Percentiles rank a stretch among this genome's conserved stretches.
These are phyloP conservation scores for Pisolithus albus DNA, from an alignment of 768 basidiomycete genomes.

Conservation along the genomic window DNA sequence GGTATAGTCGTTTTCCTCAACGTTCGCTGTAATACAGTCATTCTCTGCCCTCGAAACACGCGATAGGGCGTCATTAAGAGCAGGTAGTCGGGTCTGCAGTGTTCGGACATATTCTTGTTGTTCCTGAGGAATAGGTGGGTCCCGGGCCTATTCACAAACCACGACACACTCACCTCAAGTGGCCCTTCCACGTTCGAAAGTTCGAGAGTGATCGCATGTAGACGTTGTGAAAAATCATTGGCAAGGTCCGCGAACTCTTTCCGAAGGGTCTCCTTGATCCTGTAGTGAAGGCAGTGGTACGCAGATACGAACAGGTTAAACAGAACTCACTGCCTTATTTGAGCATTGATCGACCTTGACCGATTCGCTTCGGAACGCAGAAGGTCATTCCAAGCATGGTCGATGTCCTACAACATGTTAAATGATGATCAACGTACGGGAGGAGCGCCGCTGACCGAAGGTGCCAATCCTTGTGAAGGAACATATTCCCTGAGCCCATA, in stretches of 20 bases:
- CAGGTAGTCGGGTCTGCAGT: constrained; percentile 63
- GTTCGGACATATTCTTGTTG: constrained; percentile 65
- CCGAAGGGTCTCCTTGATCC: constrained; percentile 76
- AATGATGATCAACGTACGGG: constrained; percentile 6
- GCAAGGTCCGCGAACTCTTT: constrained; percentile 73
- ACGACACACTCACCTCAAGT: constrained; percentile 47
- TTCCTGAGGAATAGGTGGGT: constrained; percentile 33
- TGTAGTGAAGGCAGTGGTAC: constrained; percentile 21
- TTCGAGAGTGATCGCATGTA: constrained; percentile 62
- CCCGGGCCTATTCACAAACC: too few relatives aligned
- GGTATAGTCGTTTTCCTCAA: constrained; percentile 96
- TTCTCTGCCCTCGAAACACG: constrained; percentile 59
- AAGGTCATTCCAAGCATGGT: constrained; percentile 67
- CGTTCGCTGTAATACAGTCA: constrained; percentile 79
- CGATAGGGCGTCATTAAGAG: constrained; percentile 50
- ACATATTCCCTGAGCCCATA: constrained; percentile 83
- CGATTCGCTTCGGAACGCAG: constrained; percentile 68
- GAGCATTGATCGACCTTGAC: constrained; percentile 79
- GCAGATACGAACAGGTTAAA: background rate
- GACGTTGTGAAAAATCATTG: constrained; percentile 63
- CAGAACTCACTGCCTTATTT: constrained; percentile 74
- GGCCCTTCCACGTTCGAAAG: constrained; percentile 69
- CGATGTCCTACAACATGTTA: constrained; percentile 51
- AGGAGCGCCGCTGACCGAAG: constrained; percentile 36
- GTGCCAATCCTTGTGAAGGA: constrained; percentile 63